Percentiles rank a stretch among this genome's conserved stretches.
phyloP scores from a whole-genome alignment of 108 stramenopile species.

The Nitzschia sp. region DNA sequence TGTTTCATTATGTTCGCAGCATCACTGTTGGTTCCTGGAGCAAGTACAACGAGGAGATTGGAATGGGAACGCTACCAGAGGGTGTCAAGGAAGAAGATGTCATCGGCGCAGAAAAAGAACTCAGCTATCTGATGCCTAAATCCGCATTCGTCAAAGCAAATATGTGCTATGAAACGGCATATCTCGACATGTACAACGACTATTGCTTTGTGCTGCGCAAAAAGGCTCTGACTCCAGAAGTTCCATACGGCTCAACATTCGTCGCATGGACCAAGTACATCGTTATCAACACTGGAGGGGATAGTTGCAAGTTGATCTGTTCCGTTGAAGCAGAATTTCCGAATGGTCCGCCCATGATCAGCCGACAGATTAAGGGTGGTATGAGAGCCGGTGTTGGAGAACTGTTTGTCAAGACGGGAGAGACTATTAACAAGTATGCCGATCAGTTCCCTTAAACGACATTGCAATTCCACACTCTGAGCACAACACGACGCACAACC shows the following conservation, averaged over 20 bases:
- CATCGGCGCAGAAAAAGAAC: conserved; percentile 51
- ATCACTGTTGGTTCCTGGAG: conserved; percentile 65
- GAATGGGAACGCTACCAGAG: conserved; percentile 47
- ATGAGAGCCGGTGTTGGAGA: conserved; percentile 76
- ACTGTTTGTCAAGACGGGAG: conserved; percentile 64
- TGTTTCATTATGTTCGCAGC: conserved; percentile 20
- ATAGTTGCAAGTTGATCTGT: conserved; percentile 65
- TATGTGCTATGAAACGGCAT: conserved; percentile 61
- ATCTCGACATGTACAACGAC: conserved; percentile 67
- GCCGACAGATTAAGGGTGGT: conserved; percentile 77
- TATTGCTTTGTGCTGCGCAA: conserved; percentile 72
- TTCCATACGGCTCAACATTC: conserved; percentile 75
- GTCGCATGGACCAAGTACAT: conserved; percentile 75
- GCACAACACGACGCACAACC: no score
- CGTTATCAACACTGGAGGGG: conserved; percentile 67
- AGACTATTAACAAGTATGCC: conserved; percentile 71
- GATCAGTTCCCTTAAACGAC: conserved; percentile 53
- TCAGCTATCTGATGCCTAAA: conserved; percentile 75
- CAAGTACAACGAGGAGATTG: conserved; percentile 55
- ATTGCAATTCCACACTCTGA: neutral
- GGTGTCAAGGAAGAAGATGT: conserved; percentile 46
- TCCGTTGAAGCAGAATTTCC: conserved; percentile 83
- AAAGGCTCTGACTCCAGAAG: conserved; percentile 73
- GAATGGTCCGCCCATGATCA: conserved; percentile 75
- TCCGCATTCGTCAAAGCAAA: conserved; percentile 79